Base-by-base conservation (phyloP, 345 rosid genomes). In the Pugionium cornutum region DNA sequence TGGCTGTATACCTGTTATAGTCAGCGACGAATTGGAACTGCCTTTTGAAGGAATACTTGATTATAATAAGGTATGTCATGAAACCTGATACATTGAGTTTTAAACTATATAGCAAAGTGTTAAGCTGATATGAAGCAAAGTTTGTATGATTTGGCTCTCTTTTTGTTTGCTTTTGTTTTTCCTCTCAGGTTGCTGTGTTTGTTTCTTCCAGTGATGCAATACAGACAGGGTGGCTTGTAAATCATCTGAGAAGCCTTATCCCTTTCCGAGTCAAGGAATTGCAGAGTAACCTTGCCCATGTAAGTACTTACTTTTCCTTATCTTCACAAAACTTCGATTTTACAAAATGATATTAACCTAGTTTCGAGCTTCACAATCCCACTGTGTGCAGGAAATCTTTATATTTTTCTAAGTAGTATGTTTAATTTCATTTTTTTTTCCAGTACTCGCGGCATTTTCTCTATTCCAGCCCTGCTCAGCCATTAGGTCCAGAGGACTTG, bases 31-130 rank as follows among this genome's bases (percentile, higher is more conserved):
- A 67, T 65, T 90, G 79, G 97, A 90, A 76, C 87, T 88, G 41
- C 97, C 97, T 49, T 90, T 90, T 64, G 97, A 90, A 80, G 97
- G 95, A 68, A 74, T 87, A 67, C 84, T 90, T 48, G 90, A 87
- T 74, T 88, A 86, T 57, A 79, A 81, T 56, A 86, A 84, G 97
- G 91, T 88, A 72, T 55, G 58, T 50, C 10, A 40, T 10, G 5
- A 40, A 40, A 40, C 44, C 10, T 7, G 5, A 2, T 8, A 40
- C 44, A 40, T 4, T 39, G 44, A 7, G 9, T 40, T 9, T 40
- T 40, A 18, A 18, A 18, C 18, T 18, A 18, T 18, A 18, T 18
- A 18, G 18, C 18, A 18, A 18, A 18, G 18, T 18, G 18, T 18
- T 18, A 18, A 18, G 18, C 18, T 18, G 18, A 29, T 41, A 6